Percentiles rank a stretch among this genome's conserved stretches.
Evolutionary conservation across 345 rosid genomes (phyloP).

Genomic region (Lepidium aucheri): DNA sequence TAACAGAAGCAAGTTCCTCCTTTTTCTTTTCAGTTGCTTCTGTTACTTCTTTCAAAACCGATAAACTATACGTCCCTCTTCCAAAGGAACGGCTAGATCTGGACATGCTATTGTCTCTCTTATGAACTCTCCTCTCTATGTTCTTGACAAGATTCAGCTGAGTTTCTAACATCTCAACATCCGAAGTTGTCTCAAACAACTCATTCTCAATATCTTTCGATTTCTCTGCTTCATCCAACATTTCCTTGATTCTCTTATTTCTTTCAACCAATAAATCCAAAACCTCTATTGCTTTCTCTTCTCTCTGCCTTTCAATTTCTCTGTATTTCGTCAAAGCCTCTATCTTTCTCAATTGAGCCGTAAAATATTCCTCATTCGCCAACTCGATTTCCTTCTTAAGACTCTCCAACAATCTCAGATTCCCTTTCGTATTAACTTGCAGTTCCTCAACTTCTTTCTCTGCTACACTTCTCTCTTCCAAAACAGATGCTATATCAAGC

Average conservation of each 20-base stretch:
- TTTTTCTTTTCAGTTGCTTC: conserved; percentile 45
- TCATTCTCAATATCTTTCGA: conserved; percentile 45
- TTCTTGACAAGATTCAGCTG: conserved; percentile 39
- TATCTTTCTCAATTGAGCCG: conserved; percentile 52
- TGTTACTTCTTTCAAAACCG: conserved; percentile 29
- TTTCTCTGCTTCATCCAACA: conserved; percentile 35
- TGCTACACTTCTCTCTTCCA: conserved; percentile 37
- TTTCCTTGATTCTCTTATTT: conserved; percentile 33
- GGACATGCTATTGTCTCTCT: conserved; percentile 23
- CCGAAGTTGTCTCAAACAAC: conserved; percentile 43
- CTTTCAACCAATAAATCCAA: conserved; percentile 22
- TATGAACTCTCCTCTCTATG: conserved; percentile 28
- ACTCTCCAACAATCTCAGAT: conserved; percentile 25
- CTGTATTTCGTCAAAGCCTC: conserved; percentile 49
- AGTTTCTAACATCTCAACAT: conserved; percentile 43
- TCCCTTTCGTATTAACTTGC: conserved; percentile 9
- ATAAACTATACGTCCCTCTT: conserved; percentile 6
- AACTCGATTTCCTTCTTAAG: conserved; percentile 55
- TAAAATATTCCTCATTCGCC: conserved; percentile 53
- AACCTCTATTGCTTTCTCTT: conserved; percentile 34
- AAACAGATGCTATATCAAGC: conserved; percentile 49
- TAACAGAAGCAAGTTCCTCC: conserved; percentile 44
- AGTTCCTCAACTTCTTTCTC: conserved; percentile 37
- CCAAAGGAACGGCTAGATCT: conserved; percentile 12
- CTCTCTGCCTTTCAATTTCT: conserved; percentile 41